Conservation (phyloP, 495 filamentous ascomycete species). For the Staphylotrichum longicolle region DNA sequence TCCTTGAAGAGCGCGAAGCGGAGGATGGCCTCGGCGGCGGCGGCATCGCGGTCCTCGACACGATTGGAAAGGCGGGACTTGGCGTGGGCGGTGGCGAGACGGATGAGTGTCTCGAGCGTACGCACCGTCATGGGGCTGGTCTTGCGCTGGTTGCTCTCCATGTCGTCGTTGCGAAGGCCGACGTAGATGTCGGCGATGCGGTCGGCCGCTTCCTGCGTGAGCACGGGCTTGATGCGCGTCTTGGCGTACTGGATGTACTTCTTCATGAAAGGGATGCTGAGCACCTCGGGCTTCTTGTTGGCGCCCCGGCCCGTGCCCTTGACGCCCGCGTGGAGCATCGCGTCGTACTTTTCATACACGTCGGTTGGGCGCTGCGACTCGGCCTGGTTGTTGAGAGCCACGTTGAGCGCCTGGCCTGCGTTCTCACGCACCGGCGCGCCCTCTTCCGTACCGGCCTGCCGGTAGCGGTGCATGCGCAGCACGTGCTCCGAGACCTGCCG, state of each 20-base stretch:
- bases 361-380: slow-evolving; percentile 72
- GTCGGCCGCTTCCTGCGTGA: slow-evolving; percentile 90
- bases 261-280: slow-evolving; percentile 98
- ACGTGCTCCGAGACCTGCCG: slow-evolving; percentile 94
- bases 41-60: slow-evolving; percentile 90
- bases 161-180: slow-evolving; percentile 89
- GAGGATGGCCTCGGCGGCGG: slow-evolving; percentile 84
- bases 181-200: slow-evolving; percentile 93
- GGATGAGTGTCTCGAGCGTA: slow-evolving; percentile 96
- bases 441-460: slow-evolving; percentile 90
- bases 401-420: slow-evolving; percentile 76
- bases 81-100: slow-evolving; percentile 92
- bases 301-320: slow-evolving; percentile 68
- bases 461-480: slow-evolving; percentile 94
- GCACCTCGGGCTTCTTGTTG: slow-evolving; percentile 78
- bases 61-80: slow-evolving; percentile 87
- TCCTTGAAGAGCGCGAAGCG: slow-evolving; percentile 98
- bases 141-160: slow-evolving; percentile 88
- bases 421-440: slow-evolving; percentile 93
- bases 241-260: slow-evolving; percentile 99
- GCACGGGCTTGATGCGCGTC: slow-evolving; percentile 79
- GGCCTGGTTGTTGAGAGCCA: slow-evolving; percentile 77
- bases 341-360: slow-evolving; percentile 94
- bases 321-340: slow-evolving; percentile 93
- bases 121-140: slow-evolving; percentile 95